These are phyloP conservation scores for Radiomyces spectabilis DNA, from an alignment of 192 early-diverging fungal species.

Conservation along the genomic window DNA sequence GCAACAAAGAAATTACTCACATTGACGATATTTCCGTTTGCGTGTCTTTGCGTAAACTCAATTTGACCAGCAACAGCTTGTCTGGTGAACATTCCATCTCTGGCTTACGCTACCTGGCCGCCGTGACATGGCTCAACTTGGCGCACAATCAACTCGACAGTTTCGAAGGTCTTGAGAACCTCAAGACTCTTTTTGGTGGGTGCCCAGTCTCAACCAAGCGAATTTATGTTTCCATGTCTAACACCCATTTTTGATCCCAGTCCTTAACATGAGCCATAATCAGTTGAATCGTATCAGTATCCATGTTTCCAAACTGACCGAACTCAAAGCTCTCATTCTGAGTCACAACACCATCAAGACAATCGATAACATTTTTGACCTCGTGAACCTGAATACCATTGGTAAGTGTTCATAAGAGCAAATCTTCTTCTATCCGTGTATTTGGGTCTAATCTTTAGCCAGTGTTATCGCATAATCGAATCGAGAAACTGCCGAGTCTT, in stretches of 20 bases:
- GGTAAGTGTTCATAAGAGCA: conserved; percentile 26
- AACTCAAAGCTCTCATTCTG: conserved; percentile 72
- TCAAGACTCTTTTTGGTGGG: conserved; percentile 56
- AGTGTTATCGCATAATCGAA: conserved; percentile 75
- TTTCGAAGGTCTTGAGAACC: conserved; percentile 41
- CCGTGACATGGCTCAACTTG: conserved; percentile 61
- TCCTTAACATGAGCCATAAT: conserved; percentile 69
- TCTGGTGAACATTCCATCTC: conserved; percentile 38
- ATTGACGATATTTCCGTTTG: conserved; percentile 65
- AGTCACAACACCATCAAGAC: conserved; percentile 65
- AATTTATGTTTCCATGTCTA: neutral
- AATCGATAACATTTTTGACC: conserved; percentile 54
- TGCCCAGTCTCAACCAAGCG: no score
- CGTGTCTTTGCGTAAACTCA: conserved; percentile 51
- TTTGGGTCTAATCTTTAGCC: neutral
- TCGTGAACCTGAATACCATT: conserved; percentile 61
- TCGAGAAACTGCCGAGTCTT: conserved; percentile 50
- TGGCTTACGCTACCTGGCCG: conserved; percentile 43
- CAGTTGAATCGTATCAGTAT: conserved; percentile 49
- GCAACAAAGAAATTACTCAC: conserved; percentile 50
- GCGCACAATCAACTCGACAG: conserved; percentile 53
- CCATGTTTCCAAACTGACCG: conserved; percentile 42
- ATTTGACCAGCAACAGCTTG: conserved; percentile 51
- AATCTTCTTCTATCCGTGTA: neutral
- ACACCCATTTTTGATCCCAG: conserved; percentile 13